Conservation (phyloP, 2,329 filamentous ascomycete genomes). For the Fusarium chlamydosporum region DNA sequence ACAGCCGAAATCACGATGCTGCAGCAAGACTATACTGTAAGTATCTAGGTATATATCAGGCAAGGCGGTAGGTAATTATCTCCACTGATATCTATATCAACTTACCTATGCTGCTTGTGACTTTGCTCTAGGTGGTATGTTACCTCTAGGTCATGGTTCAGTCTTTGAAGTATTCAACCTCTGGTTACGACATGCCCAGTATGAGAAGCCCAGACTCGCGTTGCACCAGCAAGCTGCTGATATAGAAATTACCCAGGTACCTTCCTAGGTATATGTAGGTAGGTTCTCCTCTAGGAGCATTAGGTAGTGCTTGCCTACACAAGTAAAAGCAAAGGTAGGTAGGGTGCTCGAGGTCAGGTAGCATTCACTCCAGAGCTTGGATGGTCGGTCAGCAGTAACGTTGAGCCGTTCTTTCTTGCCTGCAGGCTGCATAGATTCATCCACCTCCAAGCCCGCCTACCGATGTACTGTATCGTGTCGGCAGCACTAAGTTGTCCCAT, state of each 20-base stretch:
- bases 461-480: constrained; percentile 13
- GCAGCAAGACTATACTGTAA: background rate
- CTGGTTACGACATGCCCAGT: background rate
- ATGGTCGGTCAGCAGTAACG: constrained; percentile 34
- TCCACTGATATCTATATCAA: too few relatives aligned
- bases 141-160: background rate
- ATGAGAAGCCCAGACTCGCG: background rate
- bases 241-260: too few relatives aligned
- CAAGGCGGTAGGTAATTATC: too few relatives aligned
- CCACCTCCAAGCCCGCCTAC: constrained; percentile 9
- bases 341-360: background rate
- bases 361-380: constrained; percentile 6
- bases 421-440: constrained; percentile 15
- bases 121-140: background rate
- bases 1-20: background rate
- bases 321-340: too few relatives aligned
- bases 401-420: constrained; percentile 8
- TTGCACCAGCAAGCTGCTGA: background rate
- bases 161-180: background rate
- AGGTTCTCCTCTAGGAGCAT: too few relatives aligned
- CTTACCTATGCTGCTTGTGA: background rate
- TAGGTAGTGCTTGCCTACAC: background rate
- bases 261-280: too few relatives aligned
- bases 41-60: too few relatives aligned
- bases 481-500: constrained; percentile 16